Base-by-base conservation (phyloP, 208 protist genomes). In the Phytomonas sp. region DNA sequence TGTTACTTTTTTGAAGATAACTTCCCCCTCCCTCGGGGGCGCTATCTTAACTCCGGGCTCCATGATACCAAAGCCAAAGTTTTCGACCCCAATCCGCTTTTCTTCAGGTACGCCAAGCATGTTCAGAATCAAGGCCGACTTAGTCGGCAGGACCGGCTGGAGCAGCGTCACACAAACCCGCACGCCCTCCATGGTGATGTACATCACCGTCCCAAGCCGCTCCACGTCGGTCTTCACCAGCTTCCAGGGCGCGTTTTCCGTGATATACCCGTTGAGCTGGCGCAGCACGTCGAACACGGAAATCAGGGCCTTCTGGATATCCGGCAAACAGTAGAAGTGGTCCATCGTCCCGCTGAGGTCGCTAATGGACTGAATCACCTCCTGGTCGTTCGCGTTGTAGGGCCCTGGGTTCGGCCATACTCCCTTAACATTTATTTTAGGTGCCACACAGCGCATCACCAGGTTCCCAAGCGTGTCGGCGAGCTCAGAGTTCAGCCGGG, bases 391-490 rank as follows among this genome's bases (percentile, higher is more conserved):
- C 46, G 83, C 81, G 46, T 40, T 92, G 83, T 92, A 94, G 67
- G 75, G 81, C 26, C 60, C 87, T 0, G 88, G 86, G 31, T 73
- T 56, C 26, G 89, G 88, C 88, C 86, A 93, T 77, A 81, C 81
- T 23, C 81, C 79, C 51, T 83, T 68, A 43, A 87, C 74, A 71
- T 95, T 96, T 72, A 97, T 90, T 74, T 95, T 95, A 7, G 82
- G 77, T 17, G 90, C 80, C 11, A 88, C 81, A 72, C 86, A 92
- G 62, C 93, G 88, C 70, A 91, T 85, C 23, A 96, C 81, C 7
- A 98, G 84, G 80, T 98, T 98, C 66, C 97, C 97, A 23, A 97
- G 83, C 3, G 88, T 97, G 78, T 98, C 93, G 8, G 96, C 95
- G 26, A 99, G 87, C 71, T 98, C 95, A 0, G 80, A 74, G 78